A percentile compares a stretch with the other conserved stretches of the same genome.
Conservation (phyloP, 371 early-diverging fungal species). For the Mucor sp. region DNA sequence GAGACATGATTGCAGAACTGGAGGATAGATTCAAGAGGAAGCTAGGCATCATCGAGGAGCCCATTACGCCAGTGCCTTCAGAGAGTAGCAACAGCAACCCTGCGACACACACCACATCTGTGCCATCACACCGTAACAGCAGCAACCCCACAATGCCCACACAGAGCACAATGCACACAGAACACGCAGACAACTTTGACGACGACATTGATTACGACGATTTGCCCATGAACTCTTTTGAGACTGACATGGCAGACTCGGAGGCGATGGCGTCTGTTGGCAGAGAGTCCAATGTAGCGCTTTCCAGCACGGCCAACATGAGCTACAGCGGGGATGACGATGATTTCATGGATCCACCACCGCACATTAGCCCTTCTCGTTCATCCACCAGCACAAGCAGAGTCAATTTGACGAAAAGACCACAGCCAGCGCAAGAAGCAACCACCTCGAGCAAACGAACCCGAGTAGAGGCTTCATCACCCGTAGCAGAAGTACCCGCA, state of each 20-base stretch:
- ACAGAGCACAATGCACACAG: neutral
- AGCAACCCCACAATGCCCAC: neutral
- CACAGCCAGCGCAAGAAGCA: neutral
- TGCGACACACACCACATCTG: neutral
- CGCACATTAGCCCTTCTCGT: neutral
- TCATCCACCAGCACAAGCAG: neutral
- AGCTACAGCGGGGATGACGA: neutral
- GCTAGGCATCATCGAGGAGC: constrained; percentile 12
- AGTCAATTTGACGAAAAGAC: neutral
- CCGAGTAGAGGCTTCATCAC: neutral
- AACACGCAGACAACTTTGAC: neutral
- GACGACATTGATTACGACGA: neutral
- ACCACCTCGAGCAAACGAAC: neutral
- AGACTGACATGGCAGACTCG: neutral
- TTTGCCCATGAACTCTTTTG: neutral
- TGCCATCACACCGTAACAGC: neutral
- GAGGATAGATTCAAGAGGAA: constrained; percentile 27
- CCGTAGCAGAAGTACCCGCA: neutral
- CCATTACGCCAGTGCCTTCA: neutral
- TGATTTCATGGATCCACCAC: neutral
- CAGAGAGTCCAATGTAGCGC: neutral
- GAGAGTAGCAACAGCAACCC: neutral
- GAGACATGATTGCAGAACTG: constrained; percentile 34
- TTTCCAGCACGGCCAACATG: neutral
- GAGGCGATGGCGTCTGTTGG: neutral